Percentiles rank a stretch among this genome's conserved stretches.
These are phyloP conservation scores for Xylaria telfairii DNA, from an alignment of 495 filamentous ascomycete genomes.

Conservation along the genomic window DNA sequence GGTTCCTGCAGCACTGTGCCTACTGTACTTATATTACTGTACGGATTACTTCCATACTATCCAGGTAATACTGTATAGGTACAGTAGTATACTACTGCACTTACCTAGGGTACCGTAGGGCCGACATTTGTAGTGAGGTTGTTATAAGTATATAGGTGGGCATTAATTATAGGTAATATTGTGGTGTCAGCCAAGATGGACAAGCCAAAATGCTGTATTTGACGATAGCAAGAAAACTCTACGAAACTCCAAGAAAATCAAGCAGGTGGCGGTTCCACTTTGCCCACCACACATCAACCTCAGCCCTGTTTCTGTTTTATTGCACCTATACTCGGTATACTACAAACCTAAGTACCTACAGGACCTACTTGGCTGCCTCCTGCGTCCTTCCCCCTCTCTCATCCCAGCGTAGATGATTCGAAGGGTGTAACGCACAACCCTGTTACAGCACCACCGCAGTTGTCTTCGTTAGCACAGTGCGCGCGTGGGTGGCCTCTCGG, in stretches of 20 bases:
- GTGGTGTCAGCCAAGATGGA: not conserved
- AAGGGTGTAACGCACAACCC: not conserved
- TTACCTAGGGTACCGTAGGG: no score
- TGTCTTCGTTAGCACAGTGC: constrained; percentile 2
- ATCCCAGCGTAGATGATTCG: not conserved
- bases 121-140: no score
- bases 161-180: not conserved
- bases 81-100: no score
- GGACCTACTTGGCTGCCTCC: not conserved
- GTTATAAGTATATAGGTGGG: no score
- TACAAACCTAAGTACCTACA: not conserved
- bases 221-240: constrained; percentile 21
- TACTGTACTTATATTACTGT: no score
- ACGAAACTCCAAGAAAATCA: constrained; percentile 13
- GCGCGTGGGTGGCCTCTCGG: no score
- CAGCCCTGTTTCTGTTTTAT: constrained; percentile 8
- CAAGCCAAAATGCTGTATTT: not conserved
- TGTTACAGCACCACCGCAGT: no score
- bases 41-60: no score
- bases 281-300: constrained; percentile 22
- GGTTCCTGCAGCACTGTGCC: no score
- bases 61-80: no score
- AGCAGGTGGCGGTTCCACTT: constrained; percentile 13
- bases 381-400: not conserved
- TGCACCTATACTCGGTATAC: not conserved